Conservation (phyloP, 2,329 filamentous ascomycete species). For the Parafenestella ontariensis region DNA sequence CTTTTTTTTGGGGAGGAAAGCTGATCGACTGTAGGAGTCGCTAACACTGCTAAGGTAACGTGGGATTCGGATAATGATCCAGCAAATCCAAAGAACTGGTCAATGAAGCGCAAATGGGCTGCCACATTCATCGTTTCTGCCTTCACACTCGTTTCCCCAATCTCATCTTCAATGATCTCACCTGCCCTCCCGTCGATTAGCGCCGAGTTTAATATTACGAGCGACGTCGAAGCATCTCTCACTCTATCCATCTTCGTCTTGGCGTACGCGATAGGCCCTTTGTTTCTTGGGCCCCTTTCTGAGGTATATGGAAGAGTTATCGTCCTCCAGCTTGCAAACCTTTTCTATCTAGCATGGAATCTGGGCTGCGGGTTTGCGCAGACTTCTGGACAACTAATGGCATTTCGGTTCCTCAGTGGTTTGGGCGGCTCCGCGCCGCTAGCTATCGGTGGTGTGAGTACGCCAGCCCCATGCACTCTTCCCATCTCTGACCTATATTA, state of each 20-base stretch:
- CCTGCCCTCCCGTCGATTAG: conserved; percentile 44
- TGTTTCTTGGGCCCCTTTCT: conserved; percentile 48
- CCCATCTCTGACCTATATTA: neutral
- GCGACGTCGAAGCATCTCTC: conserved; percentile 40
- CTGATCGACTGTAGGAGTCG: neutral
- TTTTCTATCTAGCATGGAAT: conserved; percentile 51
- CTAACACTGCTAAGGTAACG: conserved; percentile 44
- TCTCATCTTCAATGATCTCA: conserved; percentile 50
- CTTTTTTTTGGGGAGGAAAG: neutral
- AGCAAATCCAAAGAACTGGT: conserved; percentile 48
- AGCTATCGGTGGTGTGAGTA: conserved; percentile 46
- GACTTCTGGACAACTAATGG: conserved; percentile 42
- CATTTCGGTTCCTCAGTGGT: conserved; percentile 47
- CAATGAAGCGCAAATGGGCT: conserved; percentile 52
- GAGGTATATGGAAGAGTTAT: conserved; percentile 49
- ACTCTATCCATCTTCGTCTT: conserved; percentile 51
- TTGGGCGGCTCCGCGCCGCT: conserved; percentile 49
- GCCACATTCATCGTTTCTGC: conserved; percentile 54
- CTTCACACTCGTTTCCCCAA: conserved; percentile 51
- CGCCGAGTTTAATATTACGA: conserved; percentile 44
- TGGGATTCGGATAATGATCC: conserved; percentile 57
- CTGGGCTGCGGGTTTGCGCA: conserved; percentile 50
- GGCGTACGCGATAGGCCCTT: conserved; percentile 49
- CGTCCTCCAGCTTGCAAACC: conserved; percentile 47
- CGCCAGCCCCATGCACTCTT: neutral